phyloP scores from a whole-genome alignment of 108 stramenopile species.

The Heterococcus sp. region DNA sequence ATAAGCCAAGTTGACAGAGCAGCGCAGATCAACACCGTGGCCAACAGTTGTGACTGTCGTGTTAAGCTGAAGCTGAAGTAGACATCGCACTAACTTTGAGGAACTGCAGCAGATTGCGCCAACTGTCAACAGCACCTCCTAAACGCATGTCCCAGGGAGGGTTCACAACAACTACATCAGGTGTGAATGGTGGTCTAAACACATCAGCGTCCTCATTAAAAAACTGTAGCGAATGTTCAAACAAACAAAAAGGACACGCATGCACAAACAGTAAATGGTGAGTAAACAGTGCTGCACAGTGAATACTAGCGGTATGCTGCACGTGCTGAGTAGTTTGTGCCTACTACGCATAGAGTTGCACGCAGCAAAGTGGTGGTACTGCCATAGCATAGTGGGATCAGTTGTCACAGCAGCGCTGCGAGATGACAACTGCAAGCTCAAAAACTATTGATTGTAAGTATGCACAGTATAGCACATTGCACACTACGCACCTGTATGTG shows the following conservation, averaged over 20 bases:
- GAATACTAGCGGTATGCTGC: neutral
- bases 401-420: too few species aligned
- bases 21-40: neutral
- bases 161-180: slow-evolving; percentile 23
- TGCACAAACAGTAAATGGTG: neutral
- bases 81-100: neutral
- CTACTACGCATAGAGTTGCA: neutral
- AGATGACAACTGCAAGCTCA: too few species aligned
- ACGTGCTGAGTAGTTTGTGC: neutral
- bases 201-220: slow-evolving; percentile 20
- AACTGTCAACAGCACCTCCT: slow-evolving; percentile 22
- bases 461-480: neutral
- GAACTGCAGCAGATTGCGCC: slow-evolving; percentile 19
- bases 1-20: neutral
- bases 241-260: too few species aligned
- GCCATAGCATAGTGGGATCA: neutral
- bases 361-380: neutral
- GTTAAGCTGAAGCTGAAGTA: neutral
- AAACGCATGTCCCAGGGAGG: slow-evolving; percentile 45
- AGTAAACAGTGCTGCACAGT: neutral
- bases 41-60: neutral
- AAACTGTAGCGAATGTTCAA: slow-evolving; percentile 10
- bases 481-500: neutral
- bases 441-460: too few species aligned
- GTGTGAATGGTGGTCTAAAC: slow-evolving; percentile 4